phyloP scores from a whole-genome alignment of 805 yeast genomes.

The Suhomyces pyralidae region DNA sequence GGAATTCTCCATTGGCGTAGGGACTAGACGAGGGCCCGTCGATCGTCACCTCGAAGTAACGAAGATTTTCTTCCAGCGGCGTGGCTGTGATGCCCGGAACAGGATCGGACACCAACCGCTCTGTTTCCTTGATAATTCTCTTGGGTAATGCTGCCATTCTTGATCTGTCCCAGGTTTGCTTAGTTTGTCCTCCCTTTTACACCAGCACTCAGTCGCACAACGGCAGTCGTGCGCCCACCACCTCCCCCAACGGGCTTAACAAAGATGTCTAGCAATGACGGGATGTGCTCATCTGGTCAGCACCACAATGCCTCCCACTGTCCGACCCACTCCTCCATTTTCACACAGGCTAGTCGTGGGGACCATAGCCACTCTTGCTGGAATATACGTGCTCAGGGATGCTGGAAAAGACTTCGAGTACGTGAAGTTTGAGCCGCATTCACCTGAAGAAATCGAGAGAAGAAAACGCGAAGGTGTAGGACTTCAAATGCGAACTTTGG shows the following conservation, averaged over 20 bases:
- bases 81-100: conserved; percentile 93
- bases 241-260: background rate
- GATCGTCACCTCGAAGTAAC: conserved; percentile 88
- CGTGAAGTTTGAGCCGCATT: conserved; percentile 36
- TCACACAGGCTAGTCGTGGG: conserved; percentile 34
- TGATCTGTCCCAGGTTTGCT: background rate
- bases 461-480: conserved; percentile 32
- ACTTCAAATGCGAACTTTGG: conserved; percentile 27
- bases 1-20: conserved; percentile 76
- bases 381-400: conserved; percentile 31
- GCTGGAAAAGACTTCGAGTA: conserved; percentile 40
- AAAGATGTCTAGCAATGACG: background rate
- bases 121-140: conserved; percentile 95
- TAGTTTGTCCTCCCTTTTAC: background rate
- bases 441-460: conserved; percentile 37
- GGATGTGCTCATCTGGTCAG: background rate
- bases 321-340: conserved; percentile 34
- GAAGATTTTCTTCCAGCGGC: conserved; percentile 91
- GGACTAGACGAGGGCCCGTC: conserved; percentile 93
- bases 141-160: conserved; percentile 70
- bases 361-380: conserved; percentile 33
- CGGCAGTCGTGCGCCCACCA: background rate
- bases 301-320: conserved; percentile 14
- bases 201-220: background rate
- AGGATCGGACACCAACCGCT: conserved; percentile 86